Evolutionary conservation across 192 early-diverging fungal genomes (phyloP).

Genomic region (Obelidium mucronatum): DNA sequence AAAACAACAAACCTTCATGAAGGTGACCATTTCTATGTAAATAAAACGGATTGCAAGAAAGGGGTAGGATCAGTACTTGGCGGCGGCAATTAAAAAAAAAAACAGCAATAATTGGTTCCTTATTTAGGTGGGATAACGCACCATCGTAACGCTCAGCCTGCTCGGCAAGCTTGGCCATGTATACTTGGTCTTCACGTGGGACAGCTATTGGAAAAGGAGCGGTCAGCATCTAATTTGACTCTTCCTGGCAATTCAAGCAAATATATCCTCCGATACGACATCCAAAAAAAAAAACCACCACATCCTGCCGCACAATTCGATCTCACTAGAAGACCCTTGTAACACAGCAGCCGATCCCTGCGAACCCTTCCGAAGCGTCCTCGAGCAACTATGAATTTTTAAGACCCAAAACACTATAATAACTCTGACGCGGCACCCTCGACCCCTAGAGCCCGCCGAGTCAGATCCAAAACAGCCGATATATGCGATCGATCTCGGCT

Average conservation of each 20-base stretch:
- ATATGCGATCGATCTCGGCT: no score
- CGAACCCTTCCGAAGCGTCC: no score
- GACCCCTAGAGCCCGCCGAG: no score
- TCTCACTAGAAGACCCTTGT: no score
- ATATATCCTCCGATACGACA: no score
- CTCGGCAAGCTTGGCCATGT: conserved; percentile 99
- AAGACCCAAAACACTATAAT: no score
- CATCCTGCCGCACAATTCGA: not conserved
- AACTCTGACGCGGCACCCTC: no score
- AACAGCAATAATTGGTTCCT: conserved; percentile 1
- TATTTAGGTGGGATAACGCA: conserved; percentile 57
- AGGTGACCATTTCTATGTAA: conserved; percentile 81
- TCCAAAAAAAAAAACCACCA: no score
- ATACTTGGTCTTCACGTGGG: conserved; percentile 79
- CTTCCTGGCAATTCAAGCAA: no score
- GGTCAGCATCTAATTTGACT: no score
- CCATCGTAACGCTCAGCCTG: conserved; percentile 99
- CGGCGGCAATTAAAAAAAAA: conserved; percentile 7
- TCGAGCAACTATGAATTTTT: conserved; percentile 16
- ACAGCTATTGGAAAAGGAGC: conserved; percentile 22
- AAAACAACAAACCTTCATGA: conserved; percentile 69
- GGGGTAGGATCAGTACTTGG: conserved; percentile 25
- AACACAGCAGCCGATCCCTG: no score
- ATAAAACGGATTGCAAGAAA: conserved; percentile 35
- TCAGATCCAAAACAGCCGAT: no score